Evolutionary conservation across 345 rosid species (phyloP).

Genomic region (Brassica napus): DNA sequence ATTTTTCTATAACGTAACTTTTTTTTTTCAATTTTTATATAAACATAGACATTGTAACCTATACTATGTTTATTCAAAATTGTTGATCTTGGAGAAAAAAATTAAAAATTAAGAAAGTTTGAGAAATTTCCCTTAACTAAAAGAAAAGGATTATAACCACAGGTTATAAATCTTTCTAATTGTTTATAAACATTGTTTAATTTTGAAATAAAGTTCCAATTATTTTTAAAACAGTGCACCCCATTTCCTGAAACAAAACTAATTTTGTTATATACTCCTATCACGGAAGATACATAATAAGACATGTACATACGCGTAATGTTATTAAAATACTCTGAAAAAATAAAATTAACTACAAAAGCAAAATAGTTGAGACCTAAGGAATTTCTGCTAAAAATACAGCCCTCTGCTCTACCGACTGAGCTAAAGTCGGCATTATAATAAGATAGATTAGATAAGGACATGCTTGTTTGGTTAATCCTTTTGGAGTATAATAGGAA

Average conservation of each 20-base stretch:
- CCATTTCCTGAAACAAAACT: neutral
- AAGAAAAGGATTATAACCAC: neutral
- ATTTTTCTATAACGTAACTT: neutral
- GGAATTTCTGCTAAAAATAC: neutral
- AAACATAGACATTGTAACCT: no score
- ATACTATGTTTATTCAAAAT: neutral
- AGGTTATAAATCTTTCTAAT: neutral
- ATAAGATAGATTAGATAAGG: neutral
- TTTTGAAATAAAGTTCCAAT: no score
- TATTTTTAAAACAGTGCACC: neutral
- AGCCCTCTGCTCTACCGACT: constrained; percentile 55
- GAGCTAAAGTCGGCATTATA: neutral
- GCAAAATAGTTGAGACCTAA: neutral
- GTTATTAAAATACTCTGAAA: no score
- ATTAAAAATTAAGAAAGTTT: neutral
- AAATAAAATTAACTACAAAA: no score
- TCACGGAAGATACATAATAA: no score
- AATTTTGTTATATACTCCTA: no score
- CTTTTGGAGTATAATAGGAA: no score
- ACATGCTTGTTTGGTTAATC: neutral
- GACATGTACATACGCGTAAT: neutral
- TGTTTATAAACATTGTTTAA: no score
- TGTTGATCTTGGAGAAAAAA: neutral
- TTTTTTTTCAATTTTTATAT: neutral
- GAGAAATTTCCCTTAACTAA: neutral